Evolutionary conservation across 345 rosid genomes (phyloP).

Genomic region (Euphorbia pulcherrima): DNA sequence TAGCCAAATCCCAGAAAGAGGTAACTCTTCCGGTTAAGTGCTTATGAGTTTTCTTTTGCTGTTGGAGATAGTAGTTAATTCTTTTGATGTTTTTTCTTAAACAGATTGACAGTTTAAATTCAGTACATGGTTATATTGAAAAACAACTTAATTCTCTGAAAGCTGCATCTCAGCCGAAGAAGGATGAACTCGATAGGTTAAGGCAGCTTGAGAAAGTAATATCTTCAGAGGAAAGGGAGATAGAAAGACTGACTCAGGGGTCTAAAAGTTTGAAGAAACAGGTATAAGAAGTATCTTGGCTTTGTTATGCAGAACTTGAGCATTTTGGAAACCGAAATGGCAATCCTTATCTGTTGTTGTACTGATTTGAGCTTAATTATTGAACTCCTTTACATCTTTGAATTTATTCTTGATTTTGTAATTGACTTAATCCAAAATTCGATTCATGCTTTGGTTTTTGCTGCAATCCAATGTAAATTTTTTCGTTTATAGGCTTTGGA

Average conservation of each 20-base stretch:
- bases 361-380: conserved; percentile 7
- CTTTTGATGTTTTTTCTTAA: not conserved
- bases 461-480: no score
- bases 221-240: conserved; percentile 63
- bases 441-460: no score
- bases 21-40: conserved; percentile 28
- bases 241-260: conserved; percentile 54
- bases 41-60: conserved; percentile 2
- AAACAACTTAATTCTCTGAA: conserved; percentile 74
- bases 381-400: no score
- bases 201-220: conserved; percentile 59
- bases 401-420: no score
- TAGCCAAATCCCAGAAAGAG: conserved; percentile 86
- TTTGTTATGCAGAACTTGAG: not conserved
- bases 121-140: conserved; percentile 63
- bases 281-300: conserved; percentile 36
- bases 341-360: not conserved
- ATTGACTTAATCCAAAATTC: no score
- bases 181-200: conserved; percentile 64
- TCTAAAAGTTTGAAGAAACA: conserved; percentile 73
- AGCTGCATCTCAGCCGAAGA: conserved; percentile 72
- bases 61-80: not conserved
- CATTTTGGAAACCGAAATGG: conserved; percentile 6
- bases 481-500: no score
- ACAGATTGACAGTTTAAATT: conserved; percentile 77